Evolutionary conservation across 345 rosid species (phyloP).

Genomic region (Boechera stricta): DNA sequence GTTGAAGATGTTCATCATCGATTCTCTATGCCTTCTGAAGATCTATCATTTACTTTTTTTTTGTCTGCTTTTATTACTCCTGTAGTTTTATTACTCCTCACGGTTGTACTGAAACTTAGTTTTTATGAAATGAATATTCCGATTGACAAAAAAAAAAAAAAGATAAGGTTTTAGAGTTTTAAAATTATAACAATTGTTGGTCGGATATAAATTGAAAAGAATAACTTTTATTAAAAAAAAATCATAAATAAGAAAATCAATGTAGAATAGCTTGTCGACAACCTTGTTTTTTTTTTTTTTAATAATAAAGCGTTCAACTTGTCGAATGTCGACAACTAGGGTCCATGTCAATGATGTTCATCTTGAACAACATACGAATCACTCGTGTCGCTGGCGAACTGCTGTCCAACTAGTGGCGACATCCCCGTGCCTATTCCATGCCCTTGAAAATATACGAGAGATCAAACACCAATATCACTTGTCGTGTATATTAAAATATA

Average conservation of each 20-base stretch:
- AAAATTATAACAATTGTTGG: neutral
- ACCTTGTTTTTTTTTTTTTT: too few relatives aligned
- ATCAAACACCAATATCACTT: neutral
- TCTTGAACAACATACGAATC: constrained; percentile 19
- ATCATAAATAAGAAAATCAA: neutral
- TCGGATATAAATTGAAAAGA: neutral
- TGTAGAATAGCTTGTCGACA: neutral
- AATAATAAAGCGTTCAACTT: too few relatives aligned
- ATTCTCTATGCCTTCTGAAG: too few relatives aligned
- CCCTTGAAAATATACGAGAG: neutral
- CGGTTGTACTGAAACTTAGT: too few relatives aligned
- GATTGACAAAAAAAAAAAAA: too few relatives aligned
- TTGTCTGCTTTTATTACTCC: too few relatives aligned
- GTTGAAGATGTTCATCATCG: too few relatives aligned
- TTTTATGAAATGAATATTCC: too few relatives aligned
- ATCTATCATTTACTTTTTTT: too few relatives aligned
- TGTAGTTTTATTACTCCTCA: too few relatives aligned
- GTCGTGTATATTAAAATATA: neutral
- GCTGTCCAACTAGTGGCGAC: constrained; percentile 30
- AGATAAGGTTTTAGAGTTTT: too few relatives aligned
- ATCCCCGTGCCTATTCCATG: constrained; percentile 28
- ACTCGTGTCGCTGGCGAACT: constrained; percentile 17
- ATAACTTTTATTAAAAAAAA: neutral
- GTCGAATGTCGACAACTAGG: neutral
- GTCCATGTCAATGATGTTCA: constrained; percentile 3